Evolutionary conservation across 2,329 filamentous ascomycete genomes (phyloP).

Genomic region (Claviceps paspali): DNA sequence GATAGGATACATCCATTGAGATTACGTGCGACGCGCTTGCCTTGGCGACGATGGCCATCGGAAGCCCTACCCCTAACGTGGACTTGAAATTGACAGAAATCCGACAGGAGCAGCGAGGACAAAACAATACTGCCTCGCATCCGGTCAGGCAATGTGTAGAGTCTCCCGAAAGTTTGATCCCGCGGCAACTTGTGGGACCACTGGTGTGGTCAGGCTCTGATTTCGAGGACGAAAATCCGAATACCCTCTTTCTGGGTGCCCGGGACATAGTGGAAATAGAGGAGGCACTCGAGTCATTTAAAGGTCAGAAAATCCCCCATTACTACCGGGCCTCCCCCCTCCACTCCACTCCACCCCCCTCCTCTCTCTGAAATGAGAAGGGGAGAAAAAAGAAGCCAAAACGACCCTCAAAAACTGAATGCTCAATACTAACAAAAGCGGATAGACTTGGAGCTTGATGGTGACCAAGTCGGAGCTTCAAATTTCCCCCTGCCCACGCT

Average conservation of each 20-base stretch:
- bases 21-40: too few species aligned
- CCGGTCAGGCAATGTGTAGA: background rate
- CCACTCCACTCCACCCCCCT: background rate
- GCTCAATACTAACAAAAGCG: background rate
- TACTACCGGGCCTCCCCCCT: background rate
- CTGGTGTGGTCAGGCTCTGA: constrained; percentile 13
- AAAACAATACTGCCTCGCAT: background rate
- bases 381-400: background rate
- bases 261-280: background rate
- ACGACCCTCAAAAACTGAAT: background rate
- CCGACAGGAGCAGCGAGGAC: background rate
- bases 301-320: background rate
- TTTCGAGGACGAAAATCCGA: constrained; percentile 7
- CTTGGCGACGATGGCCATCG: background rate
- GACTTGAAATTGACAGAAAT: background rate
- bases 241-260: constrained; percentile 8
- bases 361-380: too few species aligned
- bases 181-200: constrained; percentile 8
- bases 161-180: too few species aligned
- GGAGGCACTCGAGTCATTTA: background rate
- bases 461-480: constrained; percentile 19
- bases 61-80: background rate
- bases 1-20: too few species aligned
- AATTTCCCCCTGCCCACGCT: constrained; percentile 28
- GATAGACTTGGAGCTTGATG: constrained; percentile 18